Conservation (phyloP, 805 yeast genomes). For the Priceomyces medius region DNA sequence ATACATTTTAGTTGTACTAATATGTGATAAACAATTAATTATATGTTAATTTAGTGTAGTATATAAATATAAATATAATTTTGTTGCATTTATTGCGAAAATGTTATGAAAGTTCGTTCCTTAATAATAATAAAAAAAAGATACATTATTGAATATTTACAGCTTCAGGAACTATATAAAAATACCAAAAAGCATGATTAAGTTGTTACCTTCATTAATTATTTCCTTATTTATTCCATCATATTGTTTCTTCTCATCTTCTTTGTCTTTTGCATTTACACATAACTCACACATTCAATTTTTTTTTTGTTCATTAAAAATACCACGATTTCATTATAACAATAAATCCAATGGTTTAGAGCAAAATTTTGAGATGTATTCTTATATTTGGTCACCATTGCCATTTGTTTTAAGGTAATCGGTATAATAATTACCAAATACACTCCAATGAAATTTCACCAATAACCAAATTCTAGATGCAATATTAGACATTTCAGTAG, state of each 20-base stretch:
- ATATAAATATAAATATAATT: not conserved
- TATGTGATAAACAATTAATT: not conserved
- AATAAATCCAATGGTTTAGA: too few species aligned
- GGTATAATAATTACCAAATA: slow-evolving; percentile 69
- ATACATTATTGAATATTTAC: not conserved
- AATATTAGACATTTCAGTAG: slow-evolving; percentile 52
- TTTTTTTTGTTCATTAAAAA: too few species aligned
- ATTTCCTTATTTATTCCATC: not conserved
- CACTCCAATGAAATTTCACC: slow-evolving; percentile 78
- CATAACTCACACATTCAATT: not conserved
- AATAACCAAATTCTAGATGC: slow-evolving; percentile 63
- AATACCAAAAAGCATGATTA: not conserved
- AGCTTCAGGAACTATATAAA: not conserved
- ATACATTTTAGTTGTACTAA: not conserved
- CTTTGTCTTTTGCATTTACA: not conserved
- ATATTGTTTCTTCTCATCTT: not conserved
- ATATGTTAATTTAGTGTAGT: too few species aligned
- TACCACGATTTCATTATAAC: too few species aligned
- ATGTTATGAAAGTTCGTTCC: not conserved
- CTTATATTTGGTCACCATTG: not conserved
- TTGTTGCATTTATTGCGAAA: not conserved
- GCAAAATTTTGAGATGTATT: too few species aligned
- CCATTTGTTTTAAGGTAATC: slow-evolving; percentile 25
- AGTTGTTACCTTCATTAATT: not conserved
- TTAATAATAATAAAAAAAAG: too few species aligned